These are phyloP conservation scores for Arabis hirsuta DNA, from an alignment of 345 rosid genomes.

Conservation along the genomic window DNA sequence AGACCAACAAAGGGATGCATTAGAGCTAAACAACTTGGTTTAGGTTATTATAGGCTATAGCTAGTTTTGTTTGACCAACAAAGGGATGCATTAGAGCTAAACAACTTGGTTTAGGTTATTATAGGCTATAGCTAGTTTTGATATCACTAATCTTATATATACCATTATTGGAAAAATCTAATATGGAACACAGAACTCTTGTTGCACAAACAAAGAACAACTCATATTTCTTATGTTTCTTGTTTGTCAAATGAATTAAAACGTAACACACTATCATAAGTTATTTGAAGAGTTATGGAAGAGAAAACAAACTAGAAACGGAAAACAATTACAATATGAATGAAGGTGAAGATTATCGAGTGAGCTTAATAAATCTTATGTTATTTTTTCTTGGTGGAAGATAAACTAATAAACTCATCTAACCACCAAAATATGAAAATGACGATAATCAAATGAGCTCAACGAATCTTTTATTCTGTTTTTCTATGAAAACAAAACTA, in stretches of 20 bases:
- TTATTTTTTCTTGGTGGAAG: not conserved
- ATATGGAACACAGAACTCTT: not conserved
- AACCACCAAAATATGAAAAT: not conserved
- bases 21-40: too few species aligned
- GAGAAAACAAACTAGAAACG: too few species aligned
- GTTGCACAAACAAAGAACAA: not conserved
- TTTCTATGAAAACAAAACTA: not conserved
- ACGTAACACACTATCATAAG: not conserved
- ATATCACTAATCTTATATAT: not conserved
- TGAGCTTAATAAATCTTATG: not conserved
- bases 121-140: too few species aligned
- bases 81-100: not conserved
- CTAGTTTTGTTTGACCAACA: not conserved
- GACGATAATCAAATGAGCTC: not conserved
- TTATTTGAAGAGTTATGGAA: not conserved
- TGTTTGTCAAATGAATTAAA: not conserved
- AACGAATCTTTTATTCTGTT: not conserved
- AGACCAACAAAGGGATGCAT: not conserved
- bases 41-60: too few species aligned
- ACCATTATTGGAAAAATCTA: not conserved
- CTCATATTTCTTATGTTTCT: not conserved
- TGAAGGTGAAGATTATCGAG: not conserved
- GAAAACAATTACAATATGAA: not conserved
- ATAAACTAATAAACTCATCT: not conserved
- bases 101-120: too few species aligned